Conservation (phyloP, 495 filamentous ascomycete species). For the Trichoderma asperelloides region DNA sequence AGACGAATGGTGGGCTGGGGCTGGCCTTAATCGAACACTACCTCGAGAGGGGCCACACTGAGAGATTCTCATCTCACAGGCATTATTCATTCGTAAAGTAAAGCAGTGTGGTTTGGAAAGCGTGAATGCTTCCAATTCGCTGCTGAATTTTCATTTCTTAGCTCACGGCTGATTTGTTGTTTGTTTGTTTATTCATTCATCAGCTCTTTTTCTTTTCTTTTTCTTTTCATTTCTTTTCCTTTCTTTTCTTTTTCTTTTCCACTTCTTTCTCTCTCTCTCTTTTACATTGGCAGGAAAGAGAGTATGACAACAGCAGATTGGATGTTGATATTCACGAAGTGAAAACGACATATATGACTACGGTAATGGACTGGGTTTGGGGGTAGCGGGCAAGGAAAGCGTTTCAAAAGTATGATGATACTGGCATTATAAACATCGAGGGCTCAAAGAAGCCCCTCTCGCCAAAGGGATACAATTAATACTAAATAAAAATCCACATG, state of each 20-base stretch:
- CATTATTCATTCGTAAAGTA: neutral
- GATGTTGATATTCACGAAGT: too few relatives aligned
- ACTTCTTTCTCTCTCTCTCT: neutral
- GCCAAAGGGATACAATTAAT: too few relatives aligned
- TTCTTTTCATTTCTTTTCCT: neutral
- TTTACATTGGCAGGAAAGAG: too few relatives aligned
- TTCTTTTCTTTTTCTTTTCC: neutral
- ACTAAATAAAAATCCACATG: too few relatives aligned
- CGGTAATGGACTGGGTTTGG: too few relatives aligned
- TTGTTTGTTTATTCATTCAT: neutral
- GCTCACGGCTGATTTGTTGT: too few relatives aligned
- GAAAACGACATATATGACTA: too few relatives aligned
- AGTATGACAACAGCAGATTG: too few relatives aligned
- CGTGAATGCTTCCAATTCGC: neutral
- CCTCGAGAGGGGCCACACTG: slow-evolving; percentile 31
- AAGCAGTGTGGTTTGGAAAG: neutral
- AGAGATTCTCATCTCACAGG: neutral
- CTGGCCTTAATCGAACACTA: slow-evolving; percentile 54
- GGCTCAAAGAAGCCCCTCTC: too few relatives aligned
- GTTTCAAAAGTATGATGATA: too few relatives aligned
- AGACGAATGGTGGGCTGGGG: slow-evolving; percentile 68
- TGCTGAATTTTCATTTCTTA: neutral
- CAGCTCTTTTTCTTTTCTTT: slow-evolving; percentile 1
- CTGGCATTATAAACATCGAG: too few relatives aligned
- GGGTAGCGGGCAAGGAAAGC: too few relatives aligned